phyloP scores from a whole-genome alignment of 192 early-diverging fungal species.

The Lunasporangiospora selenospora region DNA sequence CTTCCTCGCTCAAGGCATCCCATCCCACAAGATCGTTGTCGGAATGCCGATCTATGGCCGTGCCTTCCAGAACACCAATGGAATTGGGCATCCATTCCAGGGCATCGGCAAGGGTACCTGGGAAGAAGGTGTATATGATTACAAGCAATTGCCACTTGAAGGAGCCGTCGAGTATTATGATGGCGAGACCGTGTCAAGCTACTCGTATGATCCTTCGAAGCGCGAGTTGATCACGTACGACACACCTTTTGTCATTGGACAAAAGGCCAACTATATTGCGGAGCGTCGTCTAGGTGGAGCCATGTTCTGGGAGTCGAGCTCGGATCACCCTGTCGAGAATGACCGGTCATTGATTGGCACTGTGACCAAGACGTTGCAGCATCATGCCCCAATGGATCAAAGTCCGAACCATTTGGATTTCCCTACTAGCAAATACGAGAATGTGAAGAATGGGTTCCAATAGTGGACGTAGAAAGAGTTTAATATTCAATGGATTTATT shows the following conservation, averaged over 20 bases:
- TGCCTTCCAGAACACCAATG: slow-evolving; percentile 87
- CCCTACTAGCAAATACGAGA: slow-evolving; percentile 56
- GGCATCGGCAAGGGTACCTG: slow-evolving; percentile 84
- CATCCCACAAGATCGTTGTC: slow-evolving; percentile 83
- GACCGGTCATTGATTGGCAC: slow-evolving; percentile 49
- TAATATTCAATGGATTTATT: no score
- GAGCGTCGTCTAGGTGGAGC: slow-evolving; percentile 65
- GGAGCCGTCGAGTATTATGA: slow-evolving; percentile 81
- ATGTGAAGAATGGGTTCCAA: slow-evolving; percentile 49
- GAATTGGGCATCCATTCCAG: slow-evolving; percentile 64
- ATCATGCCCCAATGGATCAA: slow-evolving; percentile 36
- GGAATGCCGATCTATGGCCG: slow-evolving; percentile 94
- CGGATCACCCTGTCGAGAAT: slow-evolving; percentile 50
- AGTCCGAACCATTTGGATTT: slow-evolving; percentile 54
- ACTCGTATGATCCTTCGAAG: slow-evolving; percentile 74
- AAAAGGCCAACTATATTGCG: slow-evolving; percentile 72
- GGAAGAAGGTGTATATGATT: slow-evolving; percentile 94
- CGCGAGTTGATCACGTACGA: slow-evolving; percentile 88
- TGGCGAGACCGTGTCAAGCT: slow-evolving; percentile 74
- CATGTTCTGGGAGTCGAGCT: slow-evolving; percentile 84
- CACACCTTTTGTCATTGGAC: slow-evolving; percentile 63
- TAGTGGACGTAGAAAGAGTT: no score
- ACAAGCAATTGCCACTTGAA: slow-evolving; percentile 75
- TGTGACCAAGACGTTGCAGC: slow-evolving; percentile 18
- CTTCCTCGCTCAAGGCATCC: slow-evolving; percentile 78